Evolutionary conservation across 345 rosid genomes (phyloP), one percentile per base, ranked within the genome.

Genomic region (Carallia pectinifolia): DNA sequence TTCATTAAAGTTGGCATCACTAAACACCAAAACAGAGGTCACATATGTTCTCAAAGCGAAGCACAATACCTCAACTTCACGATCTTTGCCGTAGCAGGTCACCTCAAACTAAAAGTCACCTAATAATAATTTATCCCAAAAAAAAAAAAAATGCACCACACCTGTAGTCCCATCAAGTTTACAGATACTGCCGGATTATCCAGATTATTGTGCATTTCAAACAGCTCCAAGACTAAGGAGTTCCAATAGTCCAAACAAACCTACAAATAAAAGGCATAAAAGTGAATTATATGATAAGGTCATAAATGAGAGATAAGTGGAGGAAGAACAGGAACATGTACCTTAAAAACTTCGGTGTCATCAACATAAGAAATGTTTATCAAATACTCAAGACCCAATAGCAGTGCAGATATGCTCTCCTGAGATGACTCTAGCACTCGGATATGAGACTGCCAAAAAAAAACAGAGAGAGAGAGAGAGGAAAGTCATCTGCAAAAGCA

Each of bases 211-310:
- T 87, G 94, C 44, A 89, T 88, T 81, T 92, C 94, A 80, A 89
- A 95, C 29, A 92, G 92, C 84, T 88, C 97, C 86, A 87, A 80
- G 61, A 95, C 99, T 77, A 92, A 85, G 39, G 88, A 69, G 70
- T 95, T 95, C 99, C 99, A 95, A 65, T 95, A 95, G 75, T 95
- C 99, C 93, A 95, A 81, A 85, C 99, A 95, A 74, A 95, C 99
- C 98, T 95, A 82, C 52, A 34, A 29, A 64, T 29, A 44, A 29
- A 53, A 64, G 16, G 34, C 34, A 65, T 6, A 13, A 60, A 60
- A 2, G 50, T 34, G 34, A 56, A 18, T 18, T 34, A 52, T 54
- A 34, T 6, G n/a, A 58, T 27, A 40, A 23, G 23, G n/a, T 17
- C 55, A 58, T 2, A 38, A 34, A 18, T 47, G 19, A 13, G 1